Conservation (phyloP, 495 filamentous ascomycete genomes). For the Hypoxylon crocopeplum region DNA sequence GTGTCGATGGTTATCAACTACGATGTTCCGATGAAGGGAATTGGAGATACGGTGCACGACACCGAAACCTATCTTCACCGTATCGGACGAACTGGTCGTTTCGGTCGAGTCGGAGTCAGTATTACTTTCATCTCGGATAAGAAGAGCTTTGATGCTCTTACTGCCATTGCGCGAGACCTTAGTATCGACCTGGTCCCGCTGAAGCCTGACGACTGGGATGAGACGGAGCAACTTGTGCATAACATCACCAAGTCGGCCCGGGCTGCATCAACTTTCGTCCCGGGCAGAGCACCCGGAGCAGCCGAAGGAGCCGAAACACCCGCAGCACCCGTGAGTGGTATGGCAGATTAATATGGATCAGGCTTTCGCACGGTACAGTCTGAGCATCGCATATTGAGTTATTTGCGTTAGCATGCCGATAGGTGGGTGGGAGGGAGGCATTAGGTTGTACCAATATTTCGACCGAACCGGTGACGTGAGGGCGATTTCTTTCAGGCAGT, state of each 20-base stretch:
- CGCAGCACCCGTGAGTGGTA: too few species aligned
- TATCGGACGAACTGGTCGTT: slow-evolving; percentile 96
- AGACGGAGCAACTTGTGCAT: slow-evolving; percentile 81
- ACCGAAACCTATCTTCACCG: slow-evolving; percentile 96
- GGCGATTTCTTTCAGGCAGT: background rate
- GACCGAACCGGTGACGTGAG: background rate
- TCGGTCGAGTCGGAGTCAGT: slow-evolving; percentile 94
- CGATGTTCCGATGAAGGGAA: slow-evolving; percentile 69
- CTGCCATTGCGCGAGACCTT: slow-evolving; percentile 76
- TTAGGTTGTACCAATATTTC: background rate
- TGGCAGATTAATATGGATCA: too few species aligned
- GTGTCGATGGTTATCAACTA: slow-evolving; percentile 99
- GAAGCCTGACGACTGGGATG: slow-evolving; percentile 77
- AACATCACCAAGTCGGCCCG: slow-evolving; percentile 81
- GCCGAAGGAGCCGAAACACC: too few species aligned
- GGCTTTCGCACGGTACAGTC: background rate
- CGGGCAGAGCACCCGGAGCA: slow-evolving; percentile 35
- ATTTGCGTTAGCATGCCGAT: slow-evolving; percentile 7
- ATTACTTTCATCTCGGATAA: slow-evolving; percentile 89
- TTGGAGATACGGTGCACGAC: slow-evolving; percentile 65
- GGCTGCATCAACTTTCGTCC: slow-evolving; percentile 66
- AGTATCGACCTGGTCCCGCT: slow-evolving; percentile 60
- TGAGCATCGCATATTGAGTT: background rate
- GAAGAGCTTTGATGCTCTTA: slow-evolving; percentile 75
- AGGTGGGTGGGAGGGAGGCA: too few species aligned